Conservation (phyloP, 148 eudicot genomes). For the Polygonum aviculare region DNA sequence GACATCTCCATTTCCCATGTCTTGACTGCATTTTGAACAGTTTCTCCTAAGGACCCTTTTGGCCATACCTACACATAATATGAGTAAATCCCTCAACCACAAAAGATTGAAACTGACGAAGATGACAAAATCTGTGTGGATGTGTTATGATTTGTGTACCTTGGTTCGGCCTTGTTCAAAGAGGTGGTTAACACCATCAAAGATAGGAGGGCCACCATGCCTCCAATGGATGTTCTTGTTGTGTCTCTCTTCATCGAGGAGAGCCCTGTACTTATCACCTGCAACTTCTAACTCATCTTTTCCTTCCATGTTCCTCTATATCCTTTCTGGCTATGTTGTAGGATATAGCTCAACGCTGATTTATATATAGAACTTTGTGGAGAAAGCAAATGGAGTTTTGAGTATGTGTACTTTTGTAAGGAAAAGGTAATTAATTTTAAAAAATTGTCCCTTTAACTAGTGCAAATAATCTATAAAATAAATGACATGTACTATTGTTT, state of each 20-base stretch:
- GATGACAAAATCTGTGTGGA: neutral
- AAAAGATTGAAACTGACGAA: neutral
- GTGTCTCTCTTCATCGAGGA: constrained; percentile 51
- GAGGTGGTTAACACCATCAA: constrained; percentile 50
- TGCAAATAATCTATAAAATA: neutral
- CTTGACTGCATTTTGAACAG: constrained; percentile 86
- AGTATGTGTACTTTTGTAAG: neutral
- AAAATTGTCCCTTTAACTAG: neutral
- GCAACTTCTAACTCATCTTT: neutral
- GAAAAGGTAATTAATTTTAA: too few relatives aligned
- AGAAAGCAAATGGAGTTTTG: neutral
- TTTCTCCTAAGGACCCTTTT: constrained; percentile 78
- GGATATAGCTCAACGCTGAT: neutral
- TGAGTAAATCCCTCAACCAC: neutral
- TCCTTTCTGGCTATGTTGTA: neutral
- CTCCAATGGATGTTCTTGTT: constrained; percentile 52
- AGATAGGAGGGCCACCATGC: constrained; percentile 65
- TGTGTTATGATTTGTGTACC: constrained; percentile 18
- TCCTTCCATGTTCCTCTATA: neutral
- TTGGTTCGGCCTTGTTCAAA: constrained; percentile 69
- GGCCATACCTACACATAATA: constrained; percentile 51
- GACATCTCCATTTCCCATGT: constrained; percentile 96
- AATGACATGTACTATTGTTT: too few relatives aligned
- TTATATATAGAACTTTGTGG: neutral
- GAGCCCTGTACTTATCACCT: constrained; percentile 55